Evolutionary conservation across 108 stramenopile species (phyloP), one percentile per base, ranked within the genome.

Genomic region (Cyclotella atomus): DNA sequence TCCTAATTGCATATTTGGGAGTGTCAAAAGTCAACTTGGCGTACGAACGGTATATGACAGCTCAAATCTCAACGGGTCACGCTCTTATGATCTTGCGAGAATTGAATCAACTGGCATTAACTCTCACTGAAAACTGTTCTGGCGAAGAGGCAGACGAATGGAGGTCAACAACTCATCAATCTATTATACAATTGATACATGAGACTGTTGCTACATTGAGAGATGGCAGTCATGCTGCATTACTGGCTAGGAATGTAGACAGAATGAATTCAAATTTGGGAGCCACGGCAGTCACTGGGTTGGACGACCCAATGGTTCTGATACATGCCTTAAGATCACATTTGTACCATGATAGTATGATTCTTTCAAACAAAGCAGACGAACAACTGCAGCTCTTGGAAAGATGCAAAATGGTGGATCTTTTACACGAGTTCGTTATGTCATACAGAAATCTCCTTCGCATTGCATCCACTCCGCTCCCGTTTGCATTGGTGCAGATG

Each of bases 401-500:
- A 56, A 44, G 79, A 65, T 67, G 82, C 45, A 71, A 77, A 54
- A 47, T 86, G 57, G 62, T 77, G 12, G 79, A 86, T 57, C 60
- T 67, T 28, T 50, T 87, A 20, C 67, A 84, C n/a, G 76, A 82
- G 38, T 86, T 77, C 49, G 70, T 70, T 6, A 55, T 65, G 35
- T 73, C 62, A 10, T 87, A 79, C 29, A 53, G 68, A 23, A 70
- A 72, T 28, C 59, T 88, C 27, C 55, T 76, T 20, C 55, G 30
- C 14, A 56, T 85, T 57, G 79, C 77, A 2, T 79, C 83, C 5
- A 83, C 87, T 5, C 84, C 84, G n/a, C 33, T 85, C n/a, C 87
- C 87, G 3, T 85, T 88, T 65, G 79, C 82, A 9, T 75, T 88
- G 21, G 75, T 85, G 17, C 87, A 88, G 75, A 88, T 88, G 87